phyloP scores from a whole-genome alignment of 345 rosid species.

The Salix caprea region DNA sequence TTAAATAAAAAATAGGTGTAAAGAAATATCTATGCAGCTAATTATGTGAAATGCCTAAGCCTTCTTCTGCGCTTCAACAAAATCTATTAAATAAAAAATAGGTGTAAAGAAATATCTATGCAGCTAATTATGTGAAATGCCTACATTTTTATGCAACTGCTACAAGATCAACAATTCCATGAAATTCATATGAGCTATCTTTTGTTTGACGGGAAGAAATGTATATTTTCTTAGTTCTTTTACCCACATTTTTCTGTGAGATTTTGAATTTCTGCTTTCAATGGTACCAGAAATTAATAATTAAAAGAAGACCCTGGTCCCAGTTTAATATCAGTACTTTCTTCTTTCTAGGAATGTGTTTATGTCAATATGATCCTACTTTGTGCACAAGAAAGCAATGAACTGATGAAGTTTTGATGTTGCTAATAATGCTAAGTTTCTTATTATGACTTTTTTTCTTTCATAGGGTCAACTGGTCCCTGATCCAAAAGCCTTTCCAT shows the following conservation, averaged over 20 bases:
- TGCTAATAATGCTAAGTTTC: not conserved
- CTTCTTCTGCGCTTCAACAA: too few relatives aligned
- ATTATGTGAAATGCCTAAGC: too few relatives aligned
- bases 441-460: conserved; percentile 18
- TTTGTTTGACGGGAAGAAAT: not conserved
- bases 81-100: too few relatives aligned
- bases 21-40: too few relatives aligned
- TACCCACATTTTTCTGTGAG: not conserved
- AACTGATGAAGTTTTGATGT: not conserved
- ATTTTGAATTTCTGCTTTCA: not conserved
- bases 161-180: too few relatives aligned
- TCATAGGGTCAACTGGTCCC: conserved; percentile 74
- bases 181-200: not conserved
- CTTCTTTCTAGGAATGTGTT: not conserved
- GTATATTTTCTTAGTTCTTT: not conserved
- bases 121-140: too few relatives aligned
- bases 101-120: too few relatives aligned
- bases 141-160: too few relatives aligned
- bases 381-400: too few relatives aligned
- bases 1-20: too few relatives aligned
- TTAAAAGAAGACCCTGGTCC: not conserved
- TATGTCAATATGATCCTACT: too few relatives aligned
- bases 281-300: not conserved
- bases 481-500: conserved; percentile 75
- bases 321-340: not conserved